These are phyloP conservation scores for Ophiostoma fasciatum DNA, from an alignment of 2,329 filamentous ascomycete species.

Conservation along the genomic window DNA sequence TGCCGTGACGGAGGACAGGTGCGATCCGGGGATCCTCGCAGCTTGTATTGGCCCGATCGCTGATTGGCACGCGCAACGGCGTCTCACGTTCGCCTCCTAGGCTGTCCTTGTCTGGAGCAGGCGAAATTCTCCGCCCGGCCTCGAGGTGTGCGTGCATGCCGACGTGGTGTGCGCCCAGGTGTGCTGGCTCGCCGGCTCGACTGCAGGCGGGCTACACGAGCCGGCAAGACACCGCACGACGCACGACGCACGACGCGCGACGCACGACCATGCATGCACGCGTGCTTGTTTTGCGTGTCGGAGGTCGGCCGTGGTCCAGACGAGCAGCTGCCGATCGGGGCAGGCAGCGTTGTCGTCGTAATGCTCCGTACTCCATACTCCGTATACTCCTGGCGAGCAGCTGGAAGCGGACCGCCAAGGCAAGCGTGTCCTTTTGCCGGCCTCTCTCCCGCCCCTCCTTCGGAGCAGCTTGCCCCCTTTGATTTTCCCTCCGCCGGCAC, in stretches of 20 bases:
- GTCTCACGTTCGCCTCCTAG: constrained; percentile 12
- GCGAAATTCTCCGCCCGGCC: constrained; percentile 15
- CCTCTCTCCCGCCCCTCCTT: not conserved
- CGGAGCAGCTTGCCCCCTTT: not conserved
- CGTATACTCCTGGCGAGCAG: no score
- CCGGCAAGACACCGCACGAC: constrained; percentile 10
- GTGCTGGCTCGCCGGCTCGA: no score
- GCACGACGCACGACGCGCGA: constrained; percentile 9
- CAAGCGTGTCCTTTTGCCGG: no score
- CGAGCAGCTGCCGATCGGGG: not conserved
- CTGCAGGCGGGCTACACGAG: no score
- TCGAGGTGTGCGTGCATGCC: constrained; percentile 11
- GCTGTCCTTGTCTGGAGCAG: no score
- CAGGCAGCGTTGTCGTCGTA: not conserved
- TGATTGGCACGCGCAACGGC: constrained; percentile 8
- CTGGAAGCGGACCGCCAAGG: no score
- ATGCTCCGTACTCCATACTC: no score
- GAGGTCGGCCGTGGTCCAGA: constrained; percentile 9
- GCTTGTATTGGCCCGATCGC: constrained; percentile 6
- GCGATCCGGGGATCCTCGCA: constrained; percentile 8
- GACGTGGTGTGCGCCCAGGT: no score
- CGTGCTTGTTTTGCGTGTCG: constrained; percentile 13
- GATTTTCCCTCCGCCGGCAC: not conserved
- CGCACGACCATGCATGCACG: not conserved
- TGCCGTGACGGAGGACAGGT: no score